phyloP scores from a whole-genome alignment of 2,329 filamentous ascomycete species.

The Aspergillus carbonarius region DNA sequence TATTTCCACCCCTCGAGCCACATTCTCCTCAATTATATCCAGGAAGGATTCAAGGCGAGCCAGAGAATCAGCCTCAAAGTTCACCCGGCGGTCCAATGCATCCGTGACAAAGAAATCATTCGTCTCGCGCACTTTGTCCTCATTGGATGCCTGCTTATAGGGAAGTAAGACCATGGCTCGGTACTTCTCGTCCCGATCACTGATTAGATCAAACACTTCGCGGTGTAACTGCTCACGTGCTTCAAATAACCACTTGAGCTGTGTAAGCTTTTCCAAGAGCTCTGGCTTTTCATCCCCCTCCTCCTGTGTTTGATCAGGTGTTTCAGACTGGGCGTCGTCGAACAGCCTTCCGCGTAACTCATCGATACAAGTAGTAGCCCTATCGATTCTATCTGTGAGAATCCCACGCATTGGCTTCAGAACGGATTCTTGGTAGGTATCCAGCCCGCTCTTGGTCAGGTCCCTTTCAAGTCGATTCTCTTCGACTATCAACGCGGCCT shows the following conservation, averaged over 20 bases:
- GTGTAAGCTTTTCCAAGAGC: conserved; percentile 86
- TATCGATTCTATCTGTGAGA: conserved; percentile 70
- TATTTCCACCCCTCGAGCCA: conserved; percentile 81
- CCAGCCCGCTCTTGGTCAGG: conserved; percentile 76
- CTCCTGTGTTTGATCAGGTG: conserved; percentile 83
- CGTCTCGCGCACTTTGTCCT: conserved; percentile 76
- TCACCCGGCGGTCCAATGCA: conserved; percentile 66
- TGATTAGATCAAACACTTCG: conserved; percentile 79
- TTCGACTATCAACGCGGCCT: conserved; percentile 69
- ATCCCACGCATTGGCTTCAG: conserved; percentile 81
- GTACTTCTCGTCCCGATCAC: conserved; percentile 83
- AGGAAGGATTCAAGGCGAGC: conserved; percentile 75
- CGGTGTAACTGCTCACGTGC: conserved; percentile 84
- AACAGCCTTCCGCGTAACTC: conserved; percentile 71
- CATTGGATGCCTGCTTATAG: conserved; percentile 70
- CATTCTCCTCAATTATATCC: conserved; percentile 77
- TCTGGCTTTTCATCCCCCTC: conserved; percentile 95
- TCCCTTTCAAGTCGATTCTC: conserved; percentile 71
- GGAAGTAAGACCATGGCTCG: conserved; percentile 79
- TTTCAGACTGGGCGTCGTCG: conserved; percentile 65
- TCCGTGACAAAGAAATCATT: conserved; percentile 81
- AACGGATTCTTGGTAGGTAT: conserved; percentile 77
- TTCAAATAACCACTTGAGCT: conserved; percentile 97
- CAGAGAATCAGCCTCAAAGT: conserved; percentile 69
- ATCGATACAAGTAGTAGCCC: conserved; percentile 74